Evolutionary conservation across 2,329 filamentous ascomycete species (phyloP).

Genomic region (Aspergillus costaricaensis): DNA sequence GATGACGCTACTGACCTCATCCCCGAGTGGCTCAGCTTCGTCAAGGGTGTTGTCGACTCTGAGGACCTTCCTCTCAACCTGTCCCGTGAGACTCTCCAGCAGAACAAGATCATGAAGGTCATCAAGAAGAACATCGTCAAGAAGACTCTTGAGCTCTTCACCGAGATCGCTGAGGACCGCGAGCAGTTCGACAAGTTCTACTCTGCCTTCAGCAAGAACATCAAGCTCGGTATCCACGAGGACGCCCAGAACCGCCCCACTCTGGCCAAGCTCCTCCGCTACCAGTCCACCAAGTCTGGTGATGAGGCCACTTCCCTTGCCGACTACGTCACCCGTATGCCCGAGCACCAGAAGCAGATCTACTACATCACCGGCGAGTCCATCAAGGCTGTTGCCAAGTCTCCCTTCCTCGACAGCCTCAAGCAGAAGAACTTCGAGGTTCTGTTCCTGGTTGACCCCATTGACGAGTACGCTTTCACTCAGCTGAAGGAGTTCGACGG

Average conservation of each 20-base stretch:
- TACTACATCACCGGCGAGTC: constrained; percentile 99
- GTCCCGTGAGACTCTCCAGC: constrained; percentile 99
- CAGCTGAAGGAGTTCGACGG: constrained; percentile 99
- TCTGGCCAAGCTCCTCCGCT: constrained; percentile 97
- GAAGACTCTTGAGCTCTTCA: constrained; percentile 99
- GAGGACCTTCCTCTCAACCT: constrained; percentile 99
- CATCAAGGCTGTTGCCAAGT: constrained; percentile 96
- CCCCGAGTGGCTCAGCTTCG: constrained; percentile 97
- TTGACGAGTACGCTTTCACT: constrained; percentile 99
- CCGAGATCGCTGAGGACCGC: constrained; percentile 98
- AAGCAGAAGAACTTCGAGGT: constrained; percentile 99
- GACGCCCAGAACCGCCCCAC: constrained; percentile 92
- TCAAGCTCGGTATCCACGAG: constrained; percentile 99
- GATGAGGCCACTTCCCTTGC: constrained; percentile 91
- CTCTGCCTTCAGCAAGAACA: constrained; percentile 98
- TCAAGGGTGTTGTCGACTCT: constrained; percentile 99
- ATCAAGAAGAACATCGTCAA: constrained; percentile 99
- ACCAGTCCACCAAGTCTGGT: constrained; percentile 98
- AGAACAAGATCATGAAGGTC: constrained; percentile 99
- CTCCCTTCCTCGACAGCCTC: constrained; percentile 96
- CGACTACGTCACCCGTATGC: constrained; percentile 99
- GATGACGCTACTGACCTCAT: constrained; percentile 99
- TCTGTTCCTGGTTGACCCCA: constrained; percentile 98
- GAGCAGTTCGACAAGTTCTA: constrained; percentile 99
- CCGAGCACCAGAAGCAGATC: constrained; percentile 99